Evolutionary conservation across 768 basidiomycete species (phyloP).

Genomic region (Aureoboletus auriporus): DNA sequence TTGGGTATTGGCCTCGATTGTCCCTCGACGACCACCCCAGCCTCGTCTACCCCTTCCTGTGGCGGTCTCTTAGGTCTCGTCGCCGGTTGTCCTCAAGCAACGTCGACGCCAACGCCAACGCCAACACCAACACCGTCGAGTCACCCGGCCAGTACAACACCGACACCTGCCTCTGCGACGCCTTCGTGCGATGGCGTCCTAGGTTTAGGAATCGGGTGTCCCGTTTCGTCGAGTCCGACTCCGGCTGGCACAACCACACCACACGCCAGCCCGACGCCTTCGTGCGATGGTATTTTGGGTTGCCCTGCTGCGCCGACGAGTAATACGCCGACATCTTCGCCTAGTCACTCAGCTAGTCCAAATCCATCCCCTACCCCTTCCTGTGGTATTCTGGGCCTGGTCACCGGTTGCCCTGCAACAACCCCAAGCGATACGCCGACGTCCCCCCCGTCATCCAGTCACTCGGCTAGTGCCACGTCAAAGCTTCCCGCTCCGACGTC

Average conservation of each 20-base stretch:
- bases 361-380: neutral
- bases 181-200: too few species aligned
- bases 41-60: constrained; percentile 12
- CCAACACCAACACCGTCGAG: too few species aligned
- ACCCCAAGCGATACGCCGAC: constrained; percentile 2
- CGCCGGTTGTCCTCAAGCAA: too few species aligned
- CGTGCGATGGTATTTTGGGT: neutral
- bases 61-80: constrained; percentile 13
- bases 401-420: neutral
- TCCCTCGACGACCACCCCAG: neutral
- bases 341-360: neutral
- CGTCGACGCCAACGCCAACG: too few species aligned
- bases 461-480: neutral
- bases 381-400: constrained; percentile 2
- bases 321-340: neutral
- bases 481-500: neutral
- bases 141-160: too few species aligned
- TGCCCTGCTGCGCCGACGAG: constrained; percentile 7
- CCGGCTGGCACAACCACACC: neutral
- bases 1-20: too few species aligned
- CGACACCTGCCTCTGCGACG: too few species aligned
- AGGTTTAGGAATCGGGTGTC: too few species aligned
- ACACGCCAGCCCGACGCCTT: neutral
- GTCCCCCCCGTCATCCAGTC: neutral
- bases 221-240: too few species aligned